These are phyloP conservation scores for Ganoderma multipileum DNA, from an alignment of 1,284 basidiomycete genomes.

Conservation along the genomic window DNA sequence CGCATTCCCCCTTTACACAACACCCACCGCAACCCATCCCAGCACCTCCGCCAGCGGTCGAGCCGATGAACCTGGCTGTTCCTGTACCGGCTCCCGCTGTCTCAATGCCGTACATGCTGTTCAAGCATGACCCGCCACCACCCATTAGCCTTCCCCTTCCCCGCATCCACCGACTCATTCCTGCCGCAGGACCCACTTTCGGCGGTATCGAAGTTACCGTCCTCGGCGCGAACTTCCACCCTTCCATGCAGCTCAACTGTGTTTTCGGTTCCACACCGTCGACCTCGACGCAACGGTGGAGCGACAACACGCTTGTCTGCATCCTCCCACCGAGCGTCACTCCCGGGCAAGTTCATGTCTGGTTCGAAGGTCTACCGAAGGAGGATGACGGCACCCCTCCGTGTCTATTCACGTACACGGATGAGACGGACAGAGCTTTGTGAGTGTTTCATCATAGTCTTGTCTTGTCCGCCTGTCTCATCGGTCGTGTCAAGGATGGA, in stretches of 20 bases:
- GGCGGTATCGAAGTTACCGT: slow-evolving; percentile 97
- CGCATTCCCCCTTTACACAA: slow-evolving; percentile 6
- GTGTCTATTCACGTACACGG: slow-evolving; percentile 87
- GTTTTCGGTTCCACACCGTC: slow-evolving; percentile 89
- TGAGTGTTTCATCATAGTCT: slow-evolving; percentile 49
- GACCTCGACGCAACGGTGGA: slow-evolving; percentile 90
- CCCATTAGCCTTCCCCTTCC: slow-evolving; percentile 60
- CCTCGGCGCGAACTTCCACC: slow-evolving; percentile 89
- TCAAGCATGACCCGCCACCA: slow-evolving; percentile 55
- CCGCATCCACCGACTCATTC: slow-evolving; percentile 86
- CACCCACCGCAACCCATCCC: slow-evolving; percentile 13
- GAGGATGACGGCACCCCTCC: slow-evolving; percentile 60
- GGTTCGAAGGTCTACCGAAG: slow-evolving; percentile 78
- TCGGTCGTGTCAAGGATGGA: slow-evolving; percentile 75
- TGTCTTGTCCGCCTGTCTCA: slow-evolving; percentile 13
- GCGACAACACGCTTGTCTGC: slow-evolving; percentile 93
- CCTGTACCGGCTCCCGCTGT: slow-evolving; percentile 36
- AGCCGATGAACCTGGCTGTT: slow-evolving; percentile 33
- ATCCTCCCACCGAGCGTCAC: slow-evolving; percentile 84
- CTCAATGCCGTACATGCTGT: slow-evolving; percentile 62
- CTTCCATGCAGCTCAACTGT: slow-evolving; percentile 73
- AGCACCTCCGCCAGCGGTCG: slow-evolving; percentile 32
- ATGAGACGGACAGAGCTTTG: slow-evolving; percentile 88
- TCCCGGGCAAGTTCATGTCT: slow-evolving; percentile 91
- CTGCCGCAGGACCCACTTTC: slow-evolving; percentile 88